Evolutionary conservation across 1,284 basidiomycete species (phyloP).

Genomic region (Sutorius eximius): DNA sequence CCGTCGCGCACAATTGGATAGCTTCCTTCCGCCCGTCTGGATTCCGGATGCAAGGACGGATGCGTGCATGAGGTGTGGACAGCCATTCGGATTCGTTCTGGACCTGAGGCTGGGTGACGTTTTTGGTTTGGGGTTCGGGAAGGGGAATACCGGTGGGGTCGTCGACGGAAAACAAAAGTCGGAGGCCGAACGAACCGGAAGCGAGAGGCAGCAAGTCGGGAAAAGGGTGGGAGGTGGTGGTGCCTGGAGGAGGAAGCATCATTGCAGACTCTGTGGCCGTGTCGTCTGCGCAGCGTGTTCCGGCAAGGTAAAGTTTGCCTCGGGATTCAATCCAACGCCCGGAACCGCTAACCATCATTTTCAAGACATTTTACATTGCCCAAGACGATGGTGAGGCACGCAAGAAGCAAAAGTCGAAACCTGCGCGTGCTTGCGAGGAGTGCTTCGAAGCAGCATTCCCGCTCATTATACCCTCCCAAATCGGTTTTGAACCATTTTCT

Average conservation of each 20-base stretch:
- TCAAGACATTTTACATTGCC: conserved; percentile 75
- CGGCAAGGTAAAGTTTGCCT: conserved; percentile 54
- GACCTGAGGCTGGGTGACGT: conserved; percentile 30
- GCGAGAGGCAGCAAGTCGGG: conserved; percentile 8
- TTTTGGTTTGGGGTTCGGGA: conserved; percentile 31
- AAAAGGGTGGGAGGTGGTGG: conserved; percentile 22
- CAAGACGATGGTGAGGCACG: conserved; percentile 42
- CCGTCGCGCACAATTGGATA: conserved; percentile 53
- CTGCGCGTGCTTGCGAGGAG: conserved; percentile 79
- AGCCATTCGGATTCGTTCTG: conserved; percentile 68
- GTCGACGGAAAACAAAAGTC: conserved; percentile 15
- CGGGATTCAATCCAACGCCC: neutral
- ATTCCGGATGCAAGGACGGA: conserved; percentile 82
- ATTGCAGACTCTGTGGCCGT: conserved; percentile 86
- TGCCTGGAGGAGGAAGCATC: conserved; percentile 74
- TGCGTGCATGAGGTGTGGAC: conserved; percentile 81
- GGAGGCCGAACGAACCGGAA: conserved; percentile 7
- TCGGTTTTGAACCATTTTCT: conserved; percentile 15
- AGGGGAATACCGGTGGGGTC: conserved; percentile 6
- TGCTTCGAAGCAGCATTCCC: conserved; percentile 88
- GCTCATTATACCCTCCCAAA: conserved; percentile 37
- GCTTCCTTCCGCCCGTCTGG: conserved; percentile 92
- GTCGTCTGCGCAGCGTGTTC: conserved; percentile 87
- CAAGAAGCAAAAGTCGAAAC: conserved; percentile 58
- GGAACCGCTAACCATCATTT: neutral